These are phyloP conservation scores for Talaromyces stipitatus DNA, from an alignment of 495 filamentous ascomycete genomes.

Conservation along the genomic window DNA sequence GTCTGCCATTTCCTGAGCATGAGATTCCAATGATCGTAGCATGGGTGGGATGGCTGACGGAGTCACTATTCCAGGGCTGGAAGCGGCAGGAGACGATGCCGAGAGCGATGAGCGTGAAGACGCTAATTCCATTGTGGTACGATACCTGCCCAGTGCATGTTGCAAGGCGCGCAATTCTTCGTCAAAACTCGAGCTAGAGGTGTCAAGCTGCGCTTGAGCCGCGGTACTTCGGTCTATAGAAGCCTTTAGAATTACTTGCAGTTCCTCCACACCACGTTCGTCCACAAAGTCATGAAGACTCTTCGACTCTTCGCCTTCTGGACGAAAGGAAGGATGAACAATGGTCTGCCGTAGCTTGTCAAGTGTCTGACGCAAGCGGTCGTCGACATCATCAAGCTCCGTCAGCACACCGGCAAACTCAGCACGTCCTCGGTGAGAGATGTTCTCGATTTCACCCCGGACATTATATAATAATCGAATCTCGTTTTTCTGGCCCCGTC, in stretches of 20 bases:
- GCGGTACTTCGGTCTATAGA: slow-evolving; percentile 53
- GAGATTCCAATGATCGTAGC: slow-evolving; percentile 63
- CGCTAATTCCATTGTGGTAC: slow-evolving; percentile 30
- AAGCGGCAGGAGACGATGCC: slow-evolving; percentile 28
- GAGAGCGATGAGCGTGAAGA: slow-evolving; percentile 30
- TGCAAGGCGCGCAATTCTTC: slow-evolving; percentile 57
- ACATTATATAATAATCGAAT: slow-evolving; percentile 60
- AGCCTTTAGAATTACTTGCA: slow-evolving; percentile 57
- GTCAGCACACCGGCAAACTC: slow-evolving; percentile 60
- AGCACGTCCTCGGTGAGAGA: slow-evolving; percentile 40
- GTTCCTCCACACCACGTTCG: slow-evolving; percentile 62
- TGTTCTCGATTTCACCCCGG: slow-evolving; percentile 50
- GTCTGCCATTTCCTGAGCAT: slow-evolving; percentile 78
- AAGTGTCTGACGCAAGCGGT: slow-evolving; percentile 63
- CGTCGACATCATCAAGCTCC: slow-evolving; percentile 67
- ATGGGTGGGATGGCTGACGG: slow-evolving; percentile 54
- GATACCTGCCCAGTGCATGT: slow-evolving; percentile 43
- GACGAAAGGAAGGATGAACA: slow-evolving; percentile 68
- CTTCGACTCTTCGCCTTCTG: slow-evolving; percentile 56
- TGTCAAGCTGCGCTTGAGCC: slow-evolving; percentile 47
- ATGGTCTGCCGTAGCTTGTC: slow-evolving; percentile 58
- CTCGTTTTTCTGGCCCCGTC: slow-evolving; percentile 65
- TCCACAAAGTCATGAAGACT: slow-evolving; percentile 88
- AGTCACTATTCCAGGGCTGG: slow-evolving; percentile 28
- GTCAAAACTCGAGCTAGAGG: slow-evolving; percentile 39